These are phyloP conservation scores for Phalaenopsis aphrodite DNA, from an alignment of 106 monocot species.

Conservation along the genomic window DNA sequence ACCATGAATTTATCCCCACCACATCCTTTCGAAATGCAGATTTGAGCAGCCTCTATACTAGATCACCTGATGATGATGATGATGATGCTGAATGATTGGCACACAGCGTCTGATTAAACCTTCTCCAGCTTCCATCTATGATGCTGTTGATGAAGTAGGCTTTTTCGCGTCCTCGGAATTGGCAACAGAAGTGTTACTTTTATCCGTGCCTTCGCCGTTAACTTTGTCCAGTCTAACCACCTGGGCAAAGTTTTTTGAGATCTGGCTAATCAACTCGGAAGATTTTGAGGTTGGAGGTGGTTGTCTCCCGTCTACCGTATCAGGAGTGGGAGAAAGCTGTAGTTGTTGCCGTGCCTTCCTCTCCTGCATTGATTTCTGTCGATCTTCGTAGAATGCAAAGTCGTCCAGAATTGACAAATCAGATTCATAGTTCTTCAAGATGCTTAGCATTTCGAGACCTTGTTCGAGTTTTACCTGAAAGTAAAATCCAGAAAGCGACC, in stretches of 20 bases:
- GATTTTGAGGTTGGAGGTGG: slow-evolving; percentile 9
- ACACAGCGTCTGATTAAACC: neutral
- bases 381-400: slow-evolving; percentile 79
- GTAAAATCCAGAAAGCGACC: neutral
- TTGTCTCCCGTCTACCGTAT: neutral
- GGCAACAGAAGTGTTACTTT: slow-evolving; percentile 12
- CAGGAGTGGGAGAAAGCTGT: slow-evolving; percentile 14
- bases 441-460: slow-evolving; percentile 75
- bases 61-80: neutral
- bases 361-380: slow-evolving; percentile 87
- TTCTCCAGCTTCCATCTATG: neutral
- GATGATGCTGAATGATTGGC: neutral
- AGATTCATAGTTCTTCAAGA: slow-evolving; percentile 76
- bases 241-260: slow-evolving; percentile 52
- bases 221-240: slow-evolving; percentile 46
- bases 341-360: slow-evolving; percentile 26
- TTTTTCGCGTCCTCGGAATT: slow-evolving; percentile 16
- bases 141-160: neutral
- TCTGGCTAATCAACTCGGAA: slow-evolving; percentile 33
- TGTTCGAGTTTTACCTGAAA: slow-evolving; percentile 84
- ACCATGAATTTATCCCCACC: neutral
- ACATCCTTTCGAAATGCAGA: neutral
- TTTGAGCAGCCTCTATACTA: neutral
- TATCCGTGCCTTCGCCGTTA: slow-evolving; percentile 21
- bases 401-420: slow-evolving; percentile 78